Evolutionary conservation across 176 grass and related monocot species (phyloP).

Genomic region (Tillandsia fasciculata): DNA sequence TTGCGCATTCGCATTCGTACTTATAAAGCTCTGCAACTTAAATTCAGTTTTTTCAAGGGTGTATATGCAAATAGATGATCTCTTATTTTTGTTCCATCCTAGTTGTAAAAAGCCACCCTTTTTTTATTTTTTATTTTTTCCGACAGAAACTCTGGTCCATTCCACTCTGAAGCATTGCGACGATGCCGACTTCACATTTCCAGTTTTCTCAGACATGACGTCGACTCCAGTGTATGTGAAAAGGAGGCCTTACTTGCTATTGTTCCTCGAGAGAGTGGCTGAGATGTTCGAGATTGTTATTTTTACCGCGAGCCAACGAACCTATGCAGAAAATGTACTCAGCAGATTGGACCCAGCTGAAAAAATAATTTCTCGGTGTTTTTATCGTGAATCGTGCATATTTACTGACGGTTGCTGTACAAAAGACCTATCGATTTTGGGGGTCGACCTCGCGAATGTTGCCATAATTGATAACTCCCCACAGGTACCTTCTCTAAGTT

Average conservation of each 20-base stretch:
- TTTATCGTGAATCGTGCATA: slow-evolving; percentile 87
- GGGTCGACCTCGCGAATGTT: slow-evolving; percentile 76
- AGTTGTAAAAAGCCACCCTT: neutral
- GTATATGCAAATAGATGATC: neutral
- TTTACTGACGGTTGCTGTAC: slow-evolving; percentile 85
- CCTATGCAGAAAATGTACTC: slow-evolving; percentile 81
- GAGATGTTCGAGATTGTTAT: slow-evolving; percentile 90
- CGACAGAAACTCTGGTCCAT: slow-evolving; percentile 97
- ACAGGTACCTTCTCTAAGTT: slow-evolving; percentile 44
- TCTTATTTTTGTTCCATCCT: neutral
- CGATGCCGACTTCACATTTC: slow-evolving; percentile 65
- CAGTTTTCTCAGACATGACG: slow-evolving; percentile 88
- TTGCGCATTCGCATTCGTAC: neutral
- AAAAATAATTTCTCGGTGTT: slow-evolving; percentile 52
- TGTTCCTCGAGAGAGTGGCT: slow-evolving; percentile 77
- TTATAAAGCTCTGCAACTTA: neutral
- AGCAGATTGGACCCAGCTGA: slow-evolving; percentile 75
- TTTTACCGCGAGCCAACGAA: slow-evolving; percentile 94
- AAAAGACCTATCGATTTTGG: slow-evolving; percentile 84
- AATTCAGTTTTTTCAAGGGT: no score
- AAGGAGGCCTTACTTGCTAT: slow-evolving; percentile 70
- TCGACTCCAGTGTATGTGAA: slow-evolving; percentile 70
- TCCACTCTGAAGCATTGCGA: slow-evolving; percentile 63
- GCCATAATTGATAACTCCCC: slow-evolving; percentile 93
- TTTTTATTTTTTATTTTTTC: neutral